Evolutionary conservation across 441 rosid species (phyloP), one percentile per base, ranked within the genome.

Genomic region (Syzygium malaccense): DNA sequence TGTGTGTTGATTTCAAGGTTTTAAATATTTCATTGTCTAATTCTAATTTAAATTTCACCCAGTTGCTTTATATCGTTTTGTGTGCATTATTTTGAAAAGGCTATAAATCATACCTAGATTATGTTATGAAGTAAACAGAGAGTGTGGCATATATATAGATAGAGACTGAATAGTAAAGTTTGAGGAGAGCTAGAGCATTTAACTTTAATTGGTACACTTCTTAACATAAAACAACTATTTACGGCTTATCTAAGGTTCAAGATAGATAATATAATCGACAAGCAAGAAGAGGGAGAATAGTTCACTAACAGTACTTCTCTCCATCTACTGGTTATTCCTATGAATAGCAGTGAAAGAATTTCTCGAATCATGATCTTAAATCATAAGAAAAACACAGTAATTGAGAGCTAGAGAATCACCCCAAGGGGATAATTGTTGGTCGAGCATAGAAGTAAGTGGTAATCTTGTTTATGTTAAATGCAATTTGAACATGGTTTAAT

Each of bases 1-100:
- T 92, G 53, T 20, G 45, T 71, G 58, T 62, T 96, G 98, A 30
- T 55, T 30, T 19, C 30, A 55, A 55, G 51, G 83, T 71, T 75
- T 37, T 75, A 6, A 14, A 12, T 75, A 12, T 23, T 23, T 41
- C 51, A 71, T 71, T 37, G n/a, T 20, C 79, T 19, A 68, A 68
- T 37, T 71, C 51, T 71, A 71, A 75, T 23, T 75, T 75, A 12
- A 75, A 75, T 23, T 75, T 75, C 51, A 41, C 51, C 51, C n/a
- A 3, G 51, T 75, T 41, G 51, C n/a, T 41, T 37, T 75, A 75
- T 75, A 20, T 75, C 25, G 3, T 75, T 75, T 11, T 23, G 51
- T 23, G 51, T 41, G 5, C 12, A 41, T 37, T 37, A 75, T 41
- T 33, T 41, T 41, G 51, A 75, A 41, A 75, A 75, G 2, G 51